A percentile compares a stretch with the other conserved stretches of the same genome.
phyloP scores from a whole-genome alignment of 345 rosid genomes.

The Dipteronia sinensis region DNA sequence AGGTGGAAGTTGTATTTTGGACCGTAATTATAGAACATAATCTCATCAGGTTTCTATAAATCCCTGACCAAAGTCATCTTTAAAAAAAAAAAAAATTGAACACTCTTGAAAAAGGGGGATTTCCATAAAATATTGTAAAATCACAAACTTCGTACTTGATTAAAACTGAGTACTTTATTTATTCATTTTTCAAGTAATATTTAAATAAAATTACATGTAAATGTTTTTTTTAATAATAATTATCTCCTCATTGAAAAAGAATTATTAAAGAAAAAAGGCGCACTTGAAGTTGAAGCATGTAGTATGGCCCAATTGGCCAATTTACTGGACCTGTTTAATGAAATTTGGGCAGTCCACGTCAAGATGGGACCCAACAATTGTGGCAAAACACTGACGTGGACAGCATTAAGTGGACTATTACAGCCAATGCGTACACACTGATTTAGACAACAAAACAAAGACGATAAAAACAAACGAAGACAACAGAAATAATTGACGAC shows the following conservation, averaged over 20 bases:
- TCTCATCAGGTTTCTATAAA: no score
- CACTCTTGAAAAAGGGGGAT: no score
- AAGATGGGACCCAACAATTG: background rate
- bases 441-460: background rate
- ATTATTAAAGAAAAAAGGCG: background rate
- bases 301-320: background rate
- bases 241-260: background rate
- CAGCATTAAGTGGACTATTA: background rate
- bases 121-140: no score
- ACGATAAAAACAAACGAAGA: background rate
- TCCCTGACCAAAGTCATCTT: no score
- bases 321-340: background rate
- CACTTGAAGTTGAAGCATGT: background rate
- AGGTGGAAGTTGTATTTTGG: no score
- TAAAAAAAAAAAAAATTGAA: no score
- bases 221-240: background rate
- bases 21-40: no score
- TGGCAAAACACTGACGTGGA: background rate
- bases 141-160: no score
- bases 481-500: slow-evolving; percentile 7
- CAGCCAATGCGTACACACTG: background rate
- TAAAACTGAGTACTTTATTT: no score
- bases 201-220: background rate
- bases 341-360: background rate
- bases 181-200: no score